These are phyloP conservation scores for Panicum hallii DNA, from an alignment of 202 grass and related monocot species.

Conservation along the genomic window DNA sequence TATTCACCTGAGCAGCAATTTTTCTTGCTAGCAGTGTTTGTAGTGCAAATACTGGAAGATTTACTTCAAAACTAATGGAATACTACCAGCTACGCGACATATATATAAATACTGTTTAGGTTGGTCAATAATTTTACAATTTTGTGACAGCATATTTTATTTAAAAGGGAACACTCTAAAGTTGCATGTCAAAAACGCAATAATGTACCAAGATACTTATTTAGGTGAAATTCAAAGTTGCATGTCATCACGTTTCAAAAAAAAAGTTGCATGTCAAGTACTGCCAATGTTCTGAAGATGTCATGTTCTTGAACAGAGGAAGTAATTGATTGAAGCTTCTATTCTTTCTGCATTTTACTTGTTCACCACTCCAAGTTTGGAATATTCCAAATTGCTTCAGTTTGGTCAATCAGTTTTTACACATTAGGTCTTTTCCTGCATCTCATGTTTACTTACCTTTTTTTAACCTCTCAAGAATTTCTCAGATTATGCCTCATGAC, in stretches of 20 bases:
- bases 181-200: neutral
- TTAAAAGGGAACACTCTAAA: neutral
- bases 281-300: neutral
- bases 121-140: neutral
- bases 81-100: neutral
- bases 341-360: neutral
- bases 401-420: neutral
- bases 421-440: neutral
- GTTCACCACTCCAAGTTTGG: neutral
- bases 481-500: neutral
- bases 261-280: too few species aligned
- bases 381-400: neutral
- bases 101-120: neutral
- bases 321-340: neutral
- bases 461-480: neutral
- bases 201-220: neutral
- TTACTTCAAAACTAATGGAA: neutral
- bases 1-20: too few species aligned
- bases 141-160: neutral
- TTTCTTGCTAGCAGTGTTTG: neutral
- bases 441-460: neutral
- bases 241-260: neutral
- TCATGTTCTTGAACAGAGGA: neutral
- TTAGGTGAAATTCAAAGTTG: neutral
- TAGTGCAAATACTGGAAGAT: neutral